Evolutionary conservation across 1,284 basidiomycete species (phyloP), one percentile per base, ranked within the genome.

Genomic region (Coniophora puteana): DNA sequence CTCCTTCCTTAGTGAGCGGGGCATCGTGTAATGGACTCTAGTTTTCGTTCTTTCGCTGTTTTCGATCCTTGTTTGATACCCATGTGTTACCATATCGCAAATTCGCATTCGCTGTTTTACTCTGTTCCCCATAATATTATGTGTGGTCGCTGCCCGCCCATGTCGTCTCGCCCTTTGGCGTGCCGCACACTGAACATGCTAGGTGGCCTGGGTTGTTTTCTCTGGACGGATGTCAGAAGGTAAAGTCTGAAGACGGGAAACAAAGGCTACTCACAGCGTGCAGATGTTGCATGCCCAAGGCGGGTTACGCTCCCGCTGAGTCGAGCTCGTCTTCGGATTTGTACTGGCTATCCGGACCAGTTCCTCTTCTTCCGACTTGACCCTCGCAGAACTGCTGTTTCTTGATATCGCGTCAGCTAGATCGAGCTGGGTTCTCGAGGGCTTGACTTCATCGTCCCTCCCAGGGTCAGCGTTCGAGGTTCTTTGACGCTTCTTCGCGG

Each of bases 141-240:
- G n/a, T n/a, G n/a, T 6, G 25, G 3, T 13, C 29, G 14, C 28
- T 39, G 28, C 23, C 40, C 3, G 32, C 31, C 60, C 56, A 59
- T 17, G 18, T 38, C 20, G 46, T 49, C 18, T 58, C 52, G 23
- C 61, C 62, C 27, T 39, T 47, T 7, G 50, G 42, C 17, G 60
- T 65, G 13, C 51, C 36, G 31, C 59, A 61, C 3, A 45, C 60
- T 21, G 57, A 60, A 26, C 59, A 61, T 23, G 58, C 59, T 8
- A 61, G 43, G 37, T 61, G 58, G 22, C 45, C 44, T 20, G 57
- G 38, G 22, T 60, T 33, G 24, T 61, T 61, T 20, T 27, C 38
- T 22, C 59, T 61, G 27, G n/a, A 3, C n/a, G 22, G 3, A 21
- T 17, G 16, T 13, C 8, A 41, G 12, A 14, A 26, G 3, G 13